Percentiles rank a stretch among this genome's conserved stretches.
These are phyloP conservation scores for Phytophthora fragariae DNA, from an alignment of 352 stramenopile genomes.

Conservation along the genomic window DNA sequence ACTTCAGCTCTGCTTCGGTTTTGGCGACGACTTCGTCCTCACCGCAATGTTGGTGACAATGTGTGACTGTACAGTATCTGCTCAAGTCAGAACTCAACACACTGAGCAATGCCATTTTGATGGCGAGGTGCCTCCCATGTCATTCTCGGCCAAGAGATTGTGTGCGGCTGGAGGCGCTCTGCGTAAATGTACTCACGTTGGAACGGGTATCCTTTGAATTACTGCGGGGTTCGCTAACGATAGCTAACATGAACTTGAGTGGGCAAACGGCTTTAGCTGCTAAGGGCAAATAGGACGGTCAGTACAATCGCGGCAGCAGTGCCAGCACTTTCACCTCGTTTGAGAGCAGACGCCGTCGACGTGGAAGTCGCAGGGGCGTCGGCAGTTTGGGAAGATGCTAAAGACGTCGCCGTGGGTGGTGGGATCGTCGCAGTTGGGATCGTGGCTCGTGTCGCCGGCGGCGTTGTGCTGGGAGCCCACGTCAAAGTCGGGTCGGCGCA, in stretches of 20 bases:
- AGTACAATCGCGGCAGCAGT: neutral
- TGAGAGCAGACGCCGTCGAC: conserved; percentile 1
- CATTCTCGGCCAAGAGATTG: neutral
- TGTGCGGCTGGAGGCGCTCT: neutral
- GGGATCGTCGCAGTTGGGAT: neutral
- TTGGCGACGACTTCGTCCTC: no score
- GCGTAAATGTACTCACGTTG: neutral
- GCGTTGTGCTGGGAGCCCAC: conserved; percentile 6
- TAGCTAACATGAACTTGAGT: neutral
- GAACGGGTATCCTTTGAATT: neutral
- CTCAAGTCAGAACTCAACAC: neutral
- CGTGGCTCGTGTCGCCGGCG: neutral
- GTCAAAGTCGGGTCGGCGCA: conserved; percentile 11
- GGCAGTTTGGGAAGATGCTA: conserved; percentile 3
- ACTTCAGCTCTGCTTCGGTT: neutral
- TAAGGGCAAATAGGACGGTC: neutral
- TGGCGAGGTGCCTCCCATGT: neutral
- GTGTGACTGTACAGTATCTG: no score
- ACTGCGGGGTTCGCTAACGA: neutral
- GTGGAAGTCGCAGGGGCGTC: neutral
- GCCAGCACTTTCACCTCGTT: neutral
- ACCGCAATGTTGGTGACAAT: no score
- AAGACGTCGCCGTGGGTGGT: conserved; percentile 6
- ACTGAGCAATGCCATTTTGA: neutral
- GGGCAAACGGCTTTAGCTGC: neutral